Base-by-base conservation (phyloP, 2,329 filamentous ascomycete genomes). In the Alternaria sp. region DNA sequence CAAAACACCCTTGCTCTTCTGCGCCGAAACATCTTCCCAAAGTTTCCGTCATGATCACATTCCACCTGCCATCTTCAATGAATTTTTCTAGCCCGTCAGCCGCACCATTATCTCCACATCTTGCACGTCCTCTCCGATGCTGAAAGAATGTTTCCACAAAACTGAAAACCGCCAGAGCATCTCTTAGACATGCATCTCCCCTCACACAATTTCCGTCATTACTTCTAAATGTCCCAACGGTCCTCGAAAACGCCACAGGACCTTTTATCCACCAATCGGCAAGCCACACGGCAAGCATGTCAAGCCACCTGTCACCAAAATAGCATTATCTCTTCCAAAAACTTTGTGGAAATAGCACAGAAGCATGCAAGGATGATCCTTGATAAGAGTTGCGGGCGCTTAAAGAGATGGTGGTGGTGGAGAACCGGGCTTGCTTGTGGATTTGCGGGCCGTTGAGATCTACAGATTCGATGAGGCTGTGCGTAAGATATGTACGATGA, bases 221-320 rank as follows among this genome's bases (percentile, higher is more conserved):
- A 29, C 7, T 37, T 3, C n/a, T 8, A 51, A 44, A 51, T 45
- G 11, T 50, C 44, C 31, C 39, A 42, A 31, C 42, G 9, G 37
- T 7, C 8, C 33, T 28, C 17, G 17, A 13, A 17, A 33, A 26
- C 45, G 56, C 56, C 51, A 58, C 56, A 39, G 21, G 7, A 4
- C 7, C 23, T 17, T 58, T 58, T 34, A 53, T 58, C 51, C 56
- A 55, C 56, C 56, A 58, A 58, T 58, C 42, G 42, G 50, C n/a
- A 29, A 17, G 28, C 37, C 23, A 40, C 21, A 26, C 28, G 21
- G 6, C 33, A 33, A 33, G 21, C 33, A 50, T 23, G 13, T 21
- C 39, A 41, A 36, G 23, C 49, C 26, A 29, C 50, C 29, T 28
- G 29, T 44, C 21, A 24, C 36, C 34, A 45, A 50, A 44, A 45